Evolutionary conservation across 2,329 filamentous ascomycete genomes (phyloP).

Genomic region (Magnaporthiopsis rhizophila): DNA sequence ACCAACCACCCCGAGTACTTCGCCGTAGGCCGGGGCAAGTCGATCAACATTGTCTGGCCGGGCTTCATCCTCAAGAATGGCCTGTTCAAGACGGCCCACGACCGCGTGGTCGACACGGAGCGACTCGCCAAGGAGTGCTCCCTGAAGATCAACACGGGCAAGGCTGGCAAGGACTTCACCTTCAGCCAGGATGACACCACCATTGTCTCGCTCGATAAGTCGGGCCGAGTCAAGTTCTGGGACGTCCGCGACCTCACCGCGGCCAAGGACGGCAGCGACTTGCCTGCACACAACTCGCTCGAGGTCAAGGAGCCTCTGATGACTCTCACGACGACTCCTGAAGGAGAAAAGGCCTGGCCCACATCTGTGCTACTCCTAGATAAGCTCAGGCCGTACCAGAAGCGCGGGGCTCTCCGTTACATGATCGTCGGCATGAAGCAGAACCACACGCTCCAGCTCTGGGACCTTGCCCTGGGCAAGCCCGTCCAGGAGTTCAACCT

Average conservation of each 20-base stretch:
- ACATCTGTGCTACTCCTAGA: constrained; percentile 94
- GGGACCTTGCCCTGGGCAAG: constrained; percentile 93
- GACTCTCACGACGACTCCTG: constrained; percentile 77
- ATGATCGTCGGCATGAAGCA: constrained; percentile 98
- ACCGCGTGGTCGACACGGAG: constrained; percentile 74
- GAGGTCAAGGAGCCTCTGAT: constrained; percentile 82
- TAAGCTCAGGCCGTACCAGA: constrained; percentile 88
- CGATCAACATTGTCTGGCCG: constrained; percentile 81
- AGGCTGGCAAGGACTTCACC: constrained; percentile 95
- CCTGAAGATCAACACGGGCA: constrained; percentile 91
- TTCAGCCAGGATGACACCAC: constrained; percentile 96
- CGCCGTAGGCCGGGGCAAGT: constrained; percentile 90
- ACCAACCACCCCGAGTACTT: constrained; percentile 88
- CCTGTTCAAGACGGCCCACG: constrained; percentile 54
- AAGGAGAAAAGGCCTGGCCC: constrained; percentile 90
- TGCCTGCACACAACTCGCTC: constrained; percentile 48
- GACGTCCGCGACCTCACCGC: constrained; percentile 75
- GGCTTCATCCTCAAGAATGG: constrained; percentile 55
- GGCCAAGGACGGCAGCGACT: constrained; percentile 40
- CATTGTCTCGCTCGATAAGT: constrained; percentile 94
- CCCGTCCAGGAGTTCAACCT: constrained; percentile 96
- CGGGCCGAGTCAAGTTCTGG: constrained; percentile 95
- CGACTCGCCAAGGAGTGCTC: constrained; percentile 79
- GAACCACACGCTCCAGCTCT: constrained; percentile 96
- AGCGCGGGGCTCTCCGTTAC: constrained; percentile 83